Evolutionary conservation across 2,329 filamentous ascomycete genomes (phyloP), one percentile per base, ranked within the genome.

Genomic region (Aspergillus uvarum): DNA sequence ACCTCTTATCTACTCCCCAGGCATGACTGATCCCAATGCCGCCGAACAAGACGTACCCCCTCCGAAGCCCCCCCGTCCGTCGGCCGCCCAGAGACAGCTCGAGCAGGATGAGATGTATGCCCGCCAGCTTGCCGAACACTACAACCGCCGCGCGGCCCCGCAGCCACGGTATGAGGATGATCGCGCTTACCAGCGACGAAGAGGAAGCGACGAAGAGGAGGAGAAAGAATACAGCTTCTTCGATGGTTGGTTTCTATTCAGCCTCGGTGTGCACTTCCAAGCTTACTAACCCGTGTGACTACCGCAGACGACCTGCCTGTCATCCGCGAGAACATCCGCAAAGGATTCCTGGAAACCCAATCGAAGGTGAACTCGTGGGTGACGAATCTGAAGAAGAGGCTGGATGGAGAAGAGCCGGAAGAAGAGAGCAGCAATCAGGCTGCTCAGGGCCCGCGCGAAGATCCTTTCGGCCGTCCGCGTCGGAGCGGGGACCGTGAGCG

Each of bases 331-430:
- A 97, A 96, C 71, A 85, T 99, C 67, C 89, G 89, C 73, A 96
- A 98, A 79, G 95, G 95, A 4, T 99, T 99, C 78, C 72, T 92
- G 58, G 93, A 99, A 72, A 98, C 95, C 2, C 95, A 98, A 79
- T 88, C 86, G 58, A 96, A 91, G 72, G 90, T 99, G 69, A 98
- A 96, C 79, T 85, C 86, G 53, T 98, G 94, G 93, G 92, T 99
- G 69, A 90, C 86, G 54, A 92, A 87, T 64, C 82, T 99, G 73
- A 95, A 91, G 80, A 98, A 98, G 85, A 91, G 89, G 76, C 85
- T 99, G 35, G 93, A 98, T 70, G 94, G 95, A 52, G 91, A 95
- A 65, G 90, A 92, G 59, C 85, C 89, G 56, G 89, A 92, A 24
- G 85, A 87, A 66, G 65, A 72, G 61, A 72, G 70, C 31, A 29